Evolutionary conservation across 768 basidiomycete species (phyloP).

Genomic region (Strobilomyces echinocephalus): DNA sequence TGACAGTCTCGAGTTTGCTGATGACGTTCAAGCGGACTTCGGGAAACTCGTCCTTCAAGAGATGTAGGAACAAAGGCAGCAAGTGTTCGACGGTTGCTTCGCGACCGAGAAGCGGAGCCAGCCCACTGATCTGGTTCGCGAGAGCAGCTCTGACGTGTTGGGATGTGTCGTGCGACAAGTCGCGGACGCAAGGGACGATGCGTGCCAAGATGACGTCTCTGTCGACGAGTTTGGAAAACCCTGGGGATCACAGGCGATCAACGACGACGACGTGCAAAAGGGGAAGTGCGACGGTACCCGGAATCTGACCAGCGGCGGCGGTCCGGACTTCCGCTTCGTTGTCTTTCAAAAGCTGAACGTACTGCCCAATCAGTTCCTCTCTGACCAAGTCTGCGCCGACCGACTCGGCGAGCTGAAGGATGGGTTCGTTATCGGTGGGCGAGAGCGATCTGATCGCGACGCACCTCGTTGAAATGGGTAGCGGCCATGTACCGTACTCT

Average conservation of each 20-base stretch:
- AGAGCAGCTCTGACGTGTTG: constrained; percentile 97
- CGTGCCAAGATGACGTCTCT: constrained; percentile 90
- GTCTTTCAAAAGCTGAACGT: constrained; percentile 91
- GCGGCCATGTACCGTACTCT: constrained; percentile 98
- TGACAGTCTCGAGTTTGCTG: constrained; percentile 95
- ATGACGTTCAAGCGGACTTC: constrained; percentile 98
- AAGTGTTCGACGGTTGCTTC: constrained; percentile 94
- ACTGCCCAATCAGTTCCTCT: constrained; percentile 91
- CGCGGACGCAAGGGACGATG: constrained; percentile 91
- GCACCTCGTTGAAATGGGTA: constrained; percentile 91
- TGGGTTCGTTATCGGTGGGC: neutral
- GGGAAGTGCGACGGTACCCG: constrained; percentile 51
- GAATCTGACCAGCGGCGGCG: constrained; percentile 93
- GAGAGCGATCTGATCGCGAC: constrained; percentile 8
- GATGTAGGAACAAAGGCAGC: constrained; percentile 92
- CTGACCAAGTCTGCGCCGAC: constrained; percentile 87
- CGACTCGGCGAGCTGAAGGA: constrained; percentile 74
- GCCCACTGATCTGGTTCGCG: constrained; percentile 92
- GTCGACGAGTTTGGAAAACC: constrained; percentile 91
- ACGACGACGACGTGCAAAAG: neutral
- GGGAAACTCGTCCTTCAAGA: constrained; percentile 97
- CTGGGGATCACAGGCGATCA: constrained; percentile 38
- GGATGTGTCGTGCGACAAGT: constrained; percentile 87
- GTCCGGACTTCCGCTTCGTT: constrained; percentile 98
- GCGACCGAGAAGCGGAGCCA: constrained; percentile 90